Conservation (phyloP, 2,329 filamentous ascomycete genomes). For the Hyphodiscus sp. region DNA sequence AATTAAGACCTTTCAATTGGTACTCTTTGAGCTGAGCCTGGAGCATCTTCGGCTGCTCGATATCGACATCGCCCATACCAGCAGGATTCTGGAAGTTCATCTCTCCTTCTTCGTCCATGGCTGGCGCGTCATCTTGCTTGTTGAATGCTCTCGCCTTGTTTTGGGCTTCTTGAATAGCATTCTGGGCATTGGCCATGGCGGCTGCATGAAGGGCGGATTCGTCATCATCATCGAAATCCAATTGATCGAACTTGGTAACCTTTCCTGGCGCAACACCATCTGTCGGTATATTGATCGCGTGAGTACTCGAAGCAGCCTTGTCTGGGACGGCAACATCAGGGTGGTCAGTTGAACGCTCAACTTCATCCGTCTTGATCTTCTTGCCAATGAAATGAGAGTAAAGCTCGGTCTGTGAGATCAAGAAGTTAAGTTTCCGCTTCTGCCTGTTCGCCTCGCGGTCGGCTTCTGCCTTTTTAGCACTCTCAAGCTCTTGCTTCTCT, state of each 20-base stretch:
- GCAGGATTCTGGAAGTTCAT: constrained; percentile 99
- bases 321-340: constrained; percentile 57
- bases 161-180: constrained; percentile 89
- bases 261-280: constrained; percentile 54
- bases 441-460: constrained; percentile 96
- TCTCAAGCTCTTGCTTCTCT: constrained; percentile 92
- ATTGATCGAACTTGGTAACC: constrained; percentile 88
- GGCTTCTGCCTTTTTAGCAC: constrained; percentile 92
- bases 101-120: constrained; percentile 85
- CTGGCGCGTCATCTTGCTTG: constrained; percentile 57
- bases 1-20: constrained; percentile 97
- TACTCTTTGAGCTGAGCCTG: constrained; percentile 96
- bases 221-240: constrained; percentile 94
- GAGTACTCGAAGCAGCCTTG: constrained; percentile 36
- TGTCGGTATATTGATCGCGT: constrained; percentile 43
- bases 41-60: constrained; percentile 89
- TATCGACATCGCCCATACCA: constrained; percentile 86
- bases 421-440: constrained; percentile 97
- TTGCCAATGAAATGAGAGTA: constrained; percentile 99
- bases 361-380: constrained; percentile 97
- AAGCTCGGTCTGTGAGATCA: constrained; percentile 96
- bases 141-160: constrained; percentile 92
- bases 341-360: constrained; percentile 83
- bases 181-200: constrained; percentile 92
- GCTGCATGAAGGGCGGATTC: constrained; percentile 74